Conservation (phyloP, 805 yeast genomes). For the Suhomyces canberraensis region DNA sequence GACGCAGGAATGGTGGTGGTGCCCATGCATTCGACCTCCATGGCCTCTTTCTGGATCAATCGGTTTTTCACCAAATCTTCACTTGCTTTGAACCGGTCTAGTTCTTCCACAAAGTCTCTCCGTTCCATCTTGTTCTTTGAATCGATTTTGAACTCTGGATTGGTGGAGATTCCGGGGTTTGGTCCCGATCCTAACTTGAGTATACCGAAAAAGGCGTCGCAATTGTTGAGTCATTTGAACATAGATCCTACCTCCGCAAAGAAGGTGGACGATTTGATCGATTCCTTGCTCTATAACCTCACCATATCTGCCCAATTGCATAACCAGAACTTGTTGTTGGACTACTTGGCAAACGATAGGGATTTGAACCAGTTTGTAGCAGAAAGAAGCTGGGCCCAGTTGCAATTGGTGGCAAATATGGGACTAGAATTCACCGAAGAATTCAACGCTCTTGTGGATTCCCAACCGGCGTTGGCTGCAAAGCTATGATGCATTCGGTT, state of each 20-base stretch:
- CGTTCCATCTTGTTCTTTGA: conserved; percentile 13
- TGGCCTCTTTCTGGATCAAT: conserved; percentile 39
- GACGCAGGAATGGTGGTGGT: conserved; percentile 19
- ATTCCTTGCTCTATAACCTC: conserved; percentile 60
- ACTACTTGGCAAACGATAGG: conserved; percentile 14
- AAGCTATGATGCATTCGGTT: no score
- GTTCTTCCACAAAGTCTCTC: conserved; percentile 7
- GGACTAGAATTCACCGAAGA: conserved; percentile 13
- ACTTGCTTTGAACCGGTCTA: not conserved
- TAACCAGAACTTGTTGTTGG: conserved; percentile 17
- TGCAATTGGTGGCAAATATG: conserved; percentile 15
- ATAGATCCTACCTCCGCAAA: conserved; percentile 3
- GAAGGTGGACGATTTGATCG: conserved; percentile 67
- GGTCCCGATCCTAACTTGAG: not conserved
- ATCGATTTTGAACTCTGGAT: conserved; percentile 1
- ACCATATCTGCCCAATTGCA: conserved; percentile 42
- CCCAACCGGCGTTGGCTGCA: no score
- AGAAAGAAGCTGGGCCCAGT: conserved; percentile 16
- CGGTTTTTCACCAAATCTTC: conserved; percentile 24
- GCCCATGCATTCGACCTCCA: conserved; percentile 34
- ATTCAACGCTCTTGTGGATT: not conserved
- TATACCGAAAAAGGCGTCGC: not conserved
- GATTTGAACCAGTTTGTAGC: conserved; percentile 25
- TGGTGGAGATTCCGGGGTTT: conserved; percentile 2
- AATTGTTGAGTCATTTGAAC: not conserved